Evolutionary conservation across 768 basidiomycete genomes (phyloP).

Genomic region (Russula griseocarnosa): DNA sequence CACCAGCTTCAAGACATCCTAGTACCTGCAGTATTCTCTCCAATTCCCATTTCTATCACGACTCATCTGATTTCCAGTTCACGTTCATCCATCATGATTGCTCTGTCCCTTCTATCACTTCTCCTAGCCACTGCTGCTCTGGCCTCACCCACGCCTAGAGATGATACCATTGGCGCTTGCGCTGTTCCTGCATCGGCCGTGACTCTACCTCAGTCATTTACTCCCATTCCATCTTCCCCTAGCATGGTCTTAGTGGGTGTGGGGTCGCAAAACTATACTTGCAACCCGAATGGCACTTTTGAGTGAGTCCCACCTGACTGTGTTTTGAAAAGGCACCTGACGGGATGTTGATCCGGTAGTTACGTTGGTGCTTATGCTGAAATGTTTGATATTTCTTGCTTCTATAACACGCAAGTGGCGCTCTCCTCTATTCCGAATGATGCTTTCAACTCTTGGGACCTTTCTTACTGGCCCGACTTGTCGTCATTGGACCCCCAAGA

Average conservation of each 20-base stretch:
- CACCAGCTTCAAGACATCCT: neutral
- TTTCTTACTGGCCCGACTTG: too few relatives aligned
- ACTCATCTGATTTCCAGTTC: too few relatives aligned
- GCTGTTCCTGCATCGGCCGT: neutral
- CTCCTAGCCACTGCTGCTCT: neutral
- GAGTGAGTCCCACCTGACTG: slow-evolving; percentile 7
- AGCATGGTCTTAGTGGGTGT: neutral
- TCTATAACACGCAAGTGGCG: too few relatives aligned
- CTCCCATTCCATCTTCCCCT: neutral
- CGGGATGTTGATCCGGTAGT: neutral
- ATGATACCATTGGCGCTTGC: neutral
- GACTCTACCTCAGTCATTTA: too few relatives aligned
- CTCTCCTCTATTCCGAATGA: too few relatives aligned
- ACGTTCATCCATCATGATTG: neutral
- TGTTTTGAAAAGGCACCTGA: too few relatives aligned
- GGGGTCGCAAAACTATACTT: slow-evolving; percentile 15
- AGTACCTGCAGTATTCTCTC: too few relatives aligned
- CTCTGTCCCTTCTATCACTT: neutral
- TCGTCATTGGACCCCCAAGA: too few relatives aligned
- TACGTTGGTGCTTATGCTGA: slow-evolving; percentile 10
- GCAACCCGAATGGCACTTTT: neutral
- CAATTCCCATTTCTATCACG: too few relatives aligned
- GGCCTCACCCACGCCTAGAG: neutral
- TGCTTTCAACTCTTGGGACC: too few relatives aligned
- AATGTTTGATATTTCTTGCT: too few relatives aligned